A percentile compares a stretch with the other conserved stretches of the same genome.
Conservation (phyloP, 2,329 filamentous ascomycete genomes). For the Claviceps humidiphila region DNA sequence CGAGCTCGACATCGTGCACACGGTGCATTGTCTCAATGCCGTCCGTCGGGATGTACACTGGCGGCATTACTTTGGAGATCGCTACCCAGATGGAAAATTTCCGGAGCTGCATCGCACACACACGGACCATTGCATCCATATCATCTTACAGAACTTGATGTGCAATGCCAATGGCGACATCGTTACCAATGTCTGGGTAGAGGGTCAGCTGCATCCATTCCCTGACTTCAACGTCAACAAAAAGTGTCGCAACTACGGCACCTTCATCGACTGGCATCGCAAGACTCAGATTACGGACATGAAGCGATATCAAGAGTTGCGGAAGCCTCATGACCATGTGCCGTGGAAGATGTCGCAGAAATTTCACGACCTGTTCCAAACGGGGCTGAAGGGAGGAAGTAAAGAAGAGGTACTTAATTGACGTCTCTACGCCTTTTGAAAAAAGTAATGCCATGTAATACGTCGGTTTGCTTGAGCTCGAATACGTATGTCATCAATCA, state of each 20-base stretch:
- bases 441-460: too few species aligned
- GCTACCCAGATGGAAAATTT: conserved; percentile 2
- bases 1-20: conserved; percentile 17
- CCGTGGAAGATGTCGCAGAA: background rate
- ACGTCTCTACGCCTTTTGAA: background rate
- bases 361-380: background rate
- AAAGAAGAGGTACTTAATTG: background rate
- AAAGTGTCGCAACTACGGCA: conserved; percentile 10
- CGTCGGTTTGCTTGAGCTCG: too few species aligned
- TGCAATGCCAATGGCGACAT: conserved; percentile 9
- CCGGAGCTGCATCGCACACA: conserved; percentile 9
- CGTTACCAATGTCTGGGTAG: conserved; percentile 8
- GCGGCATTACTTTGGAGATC: conserved; percentile 3
- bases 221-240: conserved; percentile 10
- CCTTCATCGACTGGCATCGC: conserved; percentile 9
- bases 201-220: conserved; percentile 6
- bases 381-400: background rate
- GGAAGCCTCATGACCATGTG: background rate
- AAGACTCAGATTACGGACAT: conserved; percentile 2
- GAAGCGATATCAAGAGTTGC: conserved; percentile 1
- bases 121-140: conserved; percentile 9
- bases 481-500: too few species aligned
- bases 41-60: conserved; percentile 9
- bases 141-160: conserved; percentile 9
- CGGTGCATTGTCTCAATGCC: conserved; percentile 13